Evolutionary conservation across 768 basidiomycete genomes (phyloP), one percentile per base, ranked within the genome.

Genomic region (Phanerochaete sordida): DNA sequence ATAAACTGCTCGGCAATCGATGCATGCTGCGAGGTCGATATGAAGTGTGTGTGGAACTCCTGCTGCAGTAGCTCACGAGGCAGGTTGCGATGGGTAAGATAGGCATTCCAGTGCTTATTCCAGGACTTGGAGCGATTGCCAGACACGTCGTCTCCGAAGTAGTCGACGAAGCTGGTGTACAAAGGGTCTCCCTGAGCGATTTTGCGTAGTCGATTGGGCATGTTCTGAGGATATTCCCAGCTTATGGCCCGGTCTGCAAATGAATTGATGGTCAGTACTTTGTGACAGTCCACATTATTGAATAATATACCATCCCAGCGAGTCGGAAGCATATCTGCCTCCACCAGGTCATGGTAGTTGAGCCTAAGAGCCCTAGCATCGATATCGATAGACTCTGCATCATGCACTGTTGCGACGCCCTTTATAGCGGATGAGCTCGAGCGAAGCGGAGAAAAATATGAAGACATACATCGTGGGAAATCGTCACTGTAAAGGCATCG

Each of bases 1-100:
- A 37, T 44, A 21, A 62, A 57, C 31, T 64, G 63, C 44, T 66
- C 61, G 12, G 57, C 12, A 2, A 44, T 35, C 4, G 44, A n/a
- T 23, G 62, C 60, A 51, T 66, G 26, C 19, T n/a, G 59, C 21
- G 65, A 67, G 2, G 65, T 67, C 43, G 62, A 60, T 1, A 57
- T 24, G 35, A 62, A 65, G 30, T 60, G 58, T 13, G 56, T 47
- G 31, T 52, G 49, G 31, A 30, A 59, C 50, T 65, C 64, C 47
- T 65, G 64, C 43, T 65, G 62, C 4, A 65, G 44, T 16, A 63
- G 33, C 9, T 26, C 5, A 3, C 59, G 44, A 31, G 64, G 62
- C 3, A 65, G 59, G 45, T 60, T 63, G 23, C n/a, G 21, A 26
- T 63, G 45, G 5, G 59, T 43, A 2, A 65, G 11, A 39, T 57